Conservation (phyloP, 2,329 filamentous ascomycete species). For the Periconia sp. region DNA sequence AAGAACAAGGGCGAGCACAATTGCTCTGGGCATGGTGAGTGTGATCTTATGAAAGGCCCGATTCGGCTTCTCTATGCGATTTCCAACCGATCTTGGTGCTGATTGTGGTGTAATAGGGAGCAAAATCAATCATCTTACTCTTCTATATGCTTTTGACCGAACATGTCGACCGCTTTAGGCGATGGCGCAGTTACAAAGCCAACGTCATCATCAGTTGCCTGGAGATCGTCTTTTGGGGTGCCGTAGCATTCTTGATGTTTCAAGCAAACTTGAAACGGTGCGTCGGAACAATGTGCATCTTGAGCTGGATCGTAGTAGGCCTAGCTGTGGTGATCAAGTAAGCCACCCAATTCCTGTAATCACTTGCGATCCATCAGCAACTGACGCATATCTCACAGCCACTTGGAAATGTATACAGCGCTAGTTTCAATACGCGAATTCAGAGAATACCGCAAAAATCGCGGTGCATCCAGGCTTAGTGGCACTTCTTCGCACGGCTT, state of each 20-base stretch:
- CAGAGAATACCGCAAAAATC: too few species aligned
- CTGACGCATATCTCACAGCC: too few species aligned
- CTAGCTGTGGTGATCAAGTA: slow-evolving; percentile 21
- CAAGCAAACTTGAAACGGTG: slow-evolving; percentile 24
- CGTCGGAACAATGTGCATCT: slow-evolving; percentile 18
- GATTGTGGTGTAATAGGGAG: slow-evolving; percentile 33
- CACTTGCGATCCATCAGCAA: too few species aligned
- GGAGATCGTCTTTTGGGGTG: slow-evolving; percentile 53
- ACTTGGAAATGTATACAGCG: too few species aligned
- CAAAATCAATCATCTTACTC: slow-evolving; percentile 51
- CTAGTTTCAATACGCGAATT: too few species aligned
- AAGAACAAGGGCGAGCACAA: slow-evolving; percentile 24
- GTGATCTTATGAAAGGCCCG: too few species aligned
- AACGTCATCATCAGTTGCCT: slow-evolving; percentile 50
- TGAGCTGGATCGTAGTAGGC: slow-evolving; percentile 27
- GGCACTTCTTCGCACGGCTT: too few species aligned
- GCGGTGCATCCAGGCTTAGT: too few species aligned
- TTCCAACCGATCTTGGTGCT: too few species aligned
- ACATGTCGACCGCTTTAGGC: slow-evolving; percentile 37
- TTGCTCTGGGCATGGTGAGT: slow-evolving; percentile 29
- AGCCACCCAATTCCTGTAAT: too few species aligned
- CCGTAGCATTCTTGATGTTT: slow-evolving; percentile 38
- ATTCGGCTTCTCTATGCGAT: too few species aligned
- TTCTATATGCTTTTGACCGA: slow-evolving; percentile 50
- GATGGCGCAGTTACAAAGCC: slow-evolving; percentile 51